Conservation (phyloP, 129 eudicot genomes). For the Saussurea involucrata region DNA sequence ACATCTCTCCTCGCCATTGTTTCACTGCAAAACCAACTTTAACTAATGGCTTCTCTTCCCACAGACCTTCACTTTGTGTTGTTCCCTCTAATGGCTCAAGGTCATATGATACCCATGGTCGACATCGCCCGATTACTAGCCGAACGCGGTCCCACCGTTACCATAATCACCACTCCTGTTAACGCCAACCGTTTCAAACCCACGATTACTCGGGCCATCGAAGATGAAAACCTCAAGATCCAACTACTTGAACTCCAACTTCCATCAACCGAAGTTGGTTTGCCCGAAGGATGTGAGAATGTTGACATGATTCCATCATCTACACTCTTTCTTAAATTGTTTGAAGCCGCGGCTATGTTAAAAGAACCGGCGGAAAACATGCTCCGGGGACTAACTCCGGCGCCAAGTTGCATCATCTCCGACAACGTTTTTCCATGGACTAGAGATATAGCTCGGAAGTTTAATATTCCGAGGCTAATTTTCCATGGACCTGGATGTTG, state of each 20-base stretch:
- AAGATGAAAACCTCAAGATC: conserved; percentile 21
- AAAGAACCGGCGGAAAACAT: conserved; percentile 21
- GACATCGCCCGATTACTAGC: conserved; percentile 45
- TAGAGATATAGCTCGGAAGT: conserved; percentile 23
- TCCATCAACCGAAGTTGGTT: conserved; percentile 22
- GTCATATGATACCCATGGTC: conserved; percentile 46
- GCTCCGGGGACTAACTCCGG: conserved; percentile 18
- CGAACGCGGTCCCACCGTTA: conserved; percentile 22
- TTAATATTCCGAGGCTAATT: conserved; percentile 42
- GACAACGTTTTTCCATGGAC: conserved; percentile 43
- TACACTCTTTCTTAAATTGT: background rate
- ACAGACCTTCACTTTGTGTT: conserved; percentile 32
- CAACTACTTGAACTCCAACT: conserved; percentile 24
- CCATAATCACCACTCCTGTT: conserved; percentile 38
- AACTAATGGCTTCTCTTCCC: background rate
- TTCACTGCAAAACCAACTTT: no score
- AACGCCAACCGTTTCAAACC: conserved; percentile 29
- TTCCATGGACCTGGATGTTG: conserved; percentile 51
- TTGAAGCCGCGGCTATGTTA: conserved; percentile 18
- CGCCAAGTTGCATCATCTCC: conserved; percentile 46
- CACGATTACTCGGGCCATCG: conserved; percentile 16
- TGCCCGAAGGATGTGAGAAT: conserved; percentile 35
- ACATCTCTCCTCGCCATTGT: no score
- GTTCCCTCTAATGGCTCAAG: conserved; percentile 37
- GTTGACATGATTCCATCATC: conserved; percentile 26